Conservation (phyloP, 2,329 filamentous ascomycete genomes). For the Fusarium nematophilum region DNA sequence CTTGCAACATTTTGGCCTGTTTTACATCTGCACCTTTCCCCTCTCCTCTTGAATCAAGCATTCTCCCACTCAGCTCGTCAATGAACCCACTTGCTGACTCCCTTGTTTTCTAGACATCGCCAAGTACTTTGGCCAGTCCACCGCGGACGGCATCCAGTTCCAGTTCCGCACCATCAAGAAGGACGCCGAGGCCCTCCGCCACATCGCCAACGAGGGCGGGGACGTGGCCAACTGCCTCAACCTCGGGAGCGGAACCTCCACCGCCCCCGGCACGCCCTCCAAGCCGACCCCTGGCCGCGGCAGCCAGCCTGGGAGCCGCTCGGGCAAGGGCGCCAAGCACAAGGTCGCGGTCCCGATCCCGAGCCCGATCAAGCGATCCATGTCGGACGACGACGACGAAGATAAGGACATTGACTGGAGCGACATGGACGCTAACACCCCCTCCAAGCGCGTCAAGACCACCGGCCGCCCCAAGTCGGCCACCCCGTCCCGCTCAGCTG, state of each 20-base stretch:
- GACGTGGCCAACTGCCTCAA: conserved; percentile 57
- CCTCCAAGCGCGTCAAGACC: conserved; percentile 50
- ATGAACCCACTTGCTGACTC: conserved; percentile 6
- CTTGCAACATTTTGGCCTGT: not conserved
- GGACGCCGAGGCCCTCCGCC: conserved; percentile 60
- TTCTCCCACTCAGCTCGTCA: not conserved
- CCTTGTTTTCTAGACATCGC: conserved; percentile 62
- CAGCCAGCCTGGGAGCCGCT: conserved; percentile 36
- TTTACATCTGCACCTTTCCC: not conserved
- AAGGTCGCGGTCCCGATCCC: conserved; percentile 18
- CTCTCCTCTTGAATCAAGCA: not conserved
- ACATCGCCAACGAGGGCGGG: conserved; percentile 56
- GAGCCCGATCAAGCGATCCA: conserved; percentile 43
- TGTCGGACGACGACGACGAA: conserved; percentile 44
- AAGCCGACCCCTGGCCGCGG: conserved; percentile 40
- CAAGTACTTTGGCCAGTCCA: conserved; percentile 70
- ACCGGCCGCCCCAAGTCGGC: conserved; percentile 35
- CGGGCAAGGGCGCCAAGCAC: conserved; percentile 45
- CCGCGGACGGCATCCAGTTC: conserved; percentile 67
- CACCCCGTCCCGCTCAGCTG: conserved; percentile 48
- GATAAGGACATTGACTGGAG: conserved; percentile 46
- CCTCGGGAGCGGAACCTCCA: conserved; percentile 40
- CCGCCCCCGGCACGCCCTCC: conserved; percentile 46
- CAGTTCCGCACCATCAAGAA: conserved; percentile 69
- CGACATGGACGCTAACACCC: conserved; percentile 49